Evolutionary conservation across 345 rosid species (phyloP).

Genomic region (Ceriops decandra): DNA sequence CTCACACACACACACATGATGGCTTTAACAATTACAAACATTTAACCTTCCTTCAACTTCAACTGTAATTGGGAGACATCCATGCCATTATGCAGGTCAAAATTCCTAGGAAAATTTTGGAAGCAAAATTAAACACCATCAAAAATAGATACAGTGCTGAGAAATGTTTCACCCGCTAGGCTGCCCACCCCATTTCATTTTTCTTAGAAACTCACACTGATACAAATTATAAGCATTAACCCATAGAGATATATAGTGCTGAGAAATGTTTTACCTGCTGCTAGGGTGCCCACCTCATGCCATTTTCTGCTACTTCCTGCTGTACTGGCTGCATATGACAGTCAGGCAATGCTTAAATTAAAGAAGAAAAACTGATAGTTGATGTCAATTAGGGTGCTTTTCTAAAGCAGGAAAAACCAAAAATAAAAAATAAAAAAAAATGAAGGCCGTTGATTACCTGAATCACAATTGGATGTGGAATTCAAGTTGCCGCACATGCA

Average conservation of each 20-base stretch:
- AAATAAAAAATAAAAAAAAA: background rate
- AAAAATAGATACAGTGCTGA: no score
- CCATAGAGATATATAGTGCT: no score
- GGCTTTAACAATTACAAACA: no score
- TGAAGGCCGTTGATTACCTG: slow-evolving; percentile 29
- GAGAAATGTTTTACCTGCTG: background rate
- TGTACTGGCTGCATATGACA: slow-evolving; percentile 10
- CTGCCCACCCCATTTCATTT: no score
- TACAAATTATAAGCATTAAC: no score
- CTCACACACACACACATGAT: no score
- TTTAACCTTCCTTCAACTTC: background rate
- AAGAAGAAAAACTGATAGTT: background rate
- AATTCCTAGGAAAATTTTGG: slow-evolving; percentile 4
- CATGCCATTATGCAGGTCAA: slow-evolving; percentile 11
- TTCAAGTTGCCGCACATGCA: slow-evolving; percentile 68
- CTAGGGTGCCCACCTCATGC: background rate
- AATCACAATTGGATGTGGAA: slow-evolving; percentile 81
- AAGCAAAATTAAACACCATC: background rate
- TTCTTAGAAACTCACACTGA: no score
- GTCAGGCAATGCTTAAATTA: no score
- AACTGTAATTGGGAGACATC: background rate
- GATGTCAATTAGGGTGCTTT: background rate
- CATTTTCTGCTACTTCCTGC: slow-evolving; percentile 7
- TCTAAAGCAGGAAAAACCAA: background rate
- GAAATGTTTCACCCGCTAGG: no score